These are phyloP conservation scores for Musa troglodytarum DNA, from an alignment of 176 grass and related monocot species.

Conservation along the genomic window DNA sequence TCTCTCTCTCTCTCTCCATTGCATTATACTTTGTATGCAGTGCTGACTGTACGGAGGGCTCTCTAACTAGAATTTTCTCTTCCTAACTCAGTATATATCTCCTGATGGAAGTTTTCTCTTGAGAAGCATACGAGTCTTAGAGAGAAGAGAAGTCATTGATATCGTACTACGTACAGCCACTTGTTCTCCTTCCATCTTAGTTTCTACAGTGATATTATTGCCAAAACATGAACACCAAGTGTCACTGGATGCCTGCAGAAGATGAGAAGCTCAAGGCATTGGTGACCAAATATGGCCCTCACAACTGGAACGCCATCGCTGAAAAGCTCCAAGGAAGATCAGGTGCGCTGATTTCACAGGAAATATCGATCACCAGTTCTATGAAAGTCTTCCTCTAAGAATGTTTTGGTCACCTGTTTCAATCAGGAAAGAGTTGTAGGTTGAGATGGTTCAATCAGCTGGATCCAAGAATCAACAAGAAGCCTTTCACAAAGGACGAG, in stretches of 20 bases:
- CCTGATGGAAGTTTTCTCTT: not conserved
- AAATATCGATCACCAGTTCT: too few species aligned
- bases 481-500: slow-evolving; percentile 77
- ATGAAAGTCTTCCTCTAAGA: too few species aligned
- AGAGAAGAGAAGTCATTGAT: not conserved
- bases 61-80: not conserved
- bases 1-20: not conserved
- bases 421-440: slow-evolving; percentile 85
- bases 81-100: not conserved
- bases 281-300: slow-evolving; percentile 4
- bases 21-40: not conserved
- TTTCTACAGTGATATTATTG: not conserved
- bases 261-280: slow-evolving; percentile 6
- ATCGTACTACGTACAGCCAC: not conserved
- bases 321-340: slow-evolving; percentile 7
- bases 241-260: slow-evolving; percentile 10
- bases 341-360: not conserved
- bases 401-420: too few species aligned
- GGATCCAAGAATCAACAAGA: slow-evolving; percentile 81
- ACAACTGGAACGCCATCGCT: slow-evolving; percentile 11
- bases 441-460: slow-evolving; percentile 98
- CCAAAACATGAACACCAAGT: not conserved
- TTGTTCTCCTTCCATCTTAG: not conserved
- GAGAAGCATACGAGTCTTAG: not conserved
- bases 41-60: not conserved